Conservation (phyloP, 179 eudicot genomes). For the Patellifolia procumbens region DNA sequence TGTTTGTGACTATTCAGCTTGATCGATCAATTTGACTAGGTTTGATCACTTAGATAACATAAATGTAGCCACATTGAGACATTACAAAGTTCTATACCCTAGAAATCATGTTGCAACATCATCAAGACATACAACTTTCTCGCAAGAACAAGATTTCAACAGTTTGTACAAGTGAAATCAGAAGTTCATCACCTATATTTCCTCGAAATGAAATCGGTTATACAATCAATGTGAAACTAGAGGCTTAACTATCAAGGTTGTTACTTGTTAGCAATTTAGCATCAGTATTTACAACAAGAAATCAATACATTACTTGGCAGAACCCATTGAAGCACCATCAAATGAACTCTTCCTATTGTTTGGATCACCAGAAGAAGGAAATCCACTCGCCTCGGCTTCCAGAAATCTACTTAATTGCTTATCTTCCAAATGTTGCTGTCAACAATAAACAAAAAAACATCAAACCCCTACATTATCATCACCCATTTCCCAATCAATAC, state of each 20-base stretch:
- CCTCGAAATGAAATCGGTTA: background rate
- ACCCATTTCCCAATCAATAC: background rate
- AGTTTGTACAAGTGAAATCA: background rate
- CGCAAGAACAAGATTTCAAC: background rate
- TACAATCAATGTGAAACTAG: slow-evolving; percentile 9
- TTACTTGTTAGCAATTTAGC: slow-evolving; percentile 20
- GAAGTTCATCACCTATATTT: slow-evolving; percentile 18
- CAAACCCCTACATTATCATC: slow-evolving; percentile 1
- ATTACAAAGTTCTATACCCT: background rate
- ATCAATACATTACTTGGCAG: slow-evolving; percentile 34
- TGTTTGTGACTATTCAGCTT: background rate
- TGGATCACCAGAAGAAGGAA: slow-evolving; percentile 32
- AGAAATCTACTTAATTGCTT: slow-evolving; percentile 81
- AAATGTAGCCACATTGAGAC: background rate
- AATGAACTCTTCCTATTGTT: slow-evolving; percentile 32
- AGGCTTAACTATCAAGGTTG: slow-evolving; percentile 1
- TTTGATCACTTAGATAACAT: background rate
- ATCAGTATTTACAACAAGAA: slow-evolving; percentile 19
- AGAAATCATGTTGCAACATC: background rate
- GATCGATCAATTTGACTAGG: background rate
- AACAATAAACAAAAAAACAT: slow-evolving; percentile 12
- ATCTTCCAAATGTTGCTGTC: slow-evolving; percentile 86
- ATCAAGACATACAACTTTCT: background rate
- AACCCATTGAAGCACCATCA: slow-evolving; percentile 34
- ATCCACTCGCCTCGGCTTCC: slow-evolving; percentile 64